Conservation (phyloP, 2,329 filamentous ascomycete species). For the Meredithiella fracta region DNA sequence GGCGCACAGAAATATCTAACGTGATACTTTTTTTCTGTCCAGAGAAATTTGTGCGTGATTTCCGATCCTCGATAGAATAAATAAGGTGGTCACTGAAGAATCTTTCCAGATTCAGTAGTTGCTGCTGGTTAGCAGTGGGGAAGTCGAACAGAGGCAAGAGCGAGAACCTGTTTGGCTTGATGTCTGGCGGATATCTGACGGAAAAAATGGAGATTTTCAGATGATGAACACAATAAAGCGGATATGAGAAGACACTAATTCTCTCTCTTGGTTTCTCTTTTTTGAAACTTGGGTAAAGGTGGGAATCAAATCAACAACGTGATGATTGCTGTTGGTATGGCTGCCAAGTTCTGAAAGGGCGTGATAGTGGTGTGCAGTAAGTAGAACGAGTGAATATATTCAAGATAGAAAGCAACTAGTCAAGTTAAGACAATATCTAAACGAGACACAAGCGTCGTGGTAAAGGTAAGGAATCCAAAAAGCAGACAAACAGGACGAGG, state of each 20-base stretch:
- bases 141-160: background rate
- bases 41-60: background rate
- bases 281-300: conserved; percentile 1
- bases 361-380: background rate
- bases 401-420: background rate
- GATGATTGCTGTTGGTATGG: background rate
- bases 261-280: too few relatives aligned
- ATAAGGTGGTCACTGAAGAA: background rate
- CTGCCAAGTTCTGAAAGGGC: background rate
- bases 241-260: too few relatives aligned
- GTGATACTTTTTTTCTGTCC: background rate
- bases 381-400: background rate
- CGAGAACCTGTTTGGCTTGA: background rate
- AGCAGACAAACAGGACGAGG: background rate
- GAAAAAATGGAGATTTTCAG: background rate
- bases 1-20: background rate
- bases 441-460: background rate
- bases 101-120: background rate
- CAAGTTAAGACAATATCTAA: background rate
- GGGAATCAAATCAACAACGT: background rate
- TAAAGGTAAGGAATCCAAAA: background rate
- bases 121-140: too few relatives aligned
- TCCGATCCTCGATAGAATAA: background rate
- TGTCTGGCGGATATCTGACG: background rate
- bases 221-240: too few relatives aligned